These are phyloP conservation scores for Leucocoprinus sp. DNA, from an alignment of 768 basidiomycete species.

Conservation along the genomic window DNA sequence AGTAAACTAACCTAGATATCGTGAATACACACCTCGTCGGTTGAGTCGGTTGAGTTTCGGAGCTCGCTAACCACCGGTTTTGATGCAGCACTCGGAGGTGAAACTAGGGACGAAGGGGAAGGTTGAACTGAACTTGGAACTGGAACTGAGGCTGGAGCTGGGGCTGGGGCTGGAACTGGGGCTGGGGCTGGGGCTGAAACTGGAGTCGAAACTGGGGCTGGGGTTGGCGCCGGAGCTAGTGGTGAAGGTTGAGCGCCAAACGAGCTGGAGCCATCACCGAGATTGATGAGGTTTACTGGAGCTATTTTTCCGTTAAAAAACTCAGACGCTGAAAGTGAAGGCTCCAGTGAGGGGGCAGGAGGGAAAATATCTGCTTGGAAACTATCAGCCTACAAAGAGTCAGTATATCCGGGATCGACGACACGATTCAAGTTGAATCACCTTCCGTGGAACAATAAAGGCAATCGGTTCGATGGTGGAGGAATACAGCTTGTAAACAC, in stretches of 20 bases:
- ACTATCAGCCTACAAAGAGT: slow-evolving; percentile 58
- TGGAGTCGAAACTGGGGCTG: slow-evolving; percentile 14
- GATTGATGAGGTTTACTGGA: slow-evolving; percentile 68
- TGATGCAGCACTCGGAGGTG: background rate
- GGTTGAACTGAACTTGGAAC: background rate
- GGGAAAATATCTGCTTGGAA: slow-evolving; percentile 99
- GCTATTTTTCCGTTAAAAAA: slow-evolving; percentile 83
- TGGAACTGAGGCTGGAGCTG: slow-evolving; percentile 6
- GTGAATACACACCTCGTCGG: slow-evolving; percentile 8
- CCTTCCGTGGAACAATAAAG: slow-evolving; percentile 93
- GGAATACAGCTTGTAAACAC: slow-evolving; percentile 82
- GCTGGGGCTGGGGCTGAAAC: slow-evolving; percentile 13
- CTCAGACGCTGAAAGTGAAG: slow-evolving; percentile 73
- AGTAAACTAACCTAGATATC: background rate
- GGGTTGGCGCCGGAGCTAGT: slow-evolving; percentile 23
- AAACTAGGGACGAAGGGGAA: background rate
- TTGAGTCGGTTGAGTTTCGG: slow-evolving; percentile 10
- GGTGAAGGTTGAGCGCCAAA: slow-evolving; percentile 26
- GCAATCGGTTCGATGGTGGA: slow-evolving; percentile 79
- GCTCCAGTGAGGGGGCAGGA: slow-evolving; percentile 75
- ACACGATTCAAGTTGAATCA: slow-evolving; percentile 25
- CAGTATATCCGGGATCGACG: slow-evolving; percentile 1
- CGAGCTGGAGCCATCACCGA: slow-evolving; percentile 55
- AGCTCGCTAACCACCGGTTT: background rate
- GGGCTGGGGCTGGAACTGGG: slow-evolving; percentile 1